Percentiles rank a stretch among this genome's conserved stretches.
Conservation (phyloP, 2,329 filamentous ascomycete species). For the Colletotrichum sojae region DNA sequence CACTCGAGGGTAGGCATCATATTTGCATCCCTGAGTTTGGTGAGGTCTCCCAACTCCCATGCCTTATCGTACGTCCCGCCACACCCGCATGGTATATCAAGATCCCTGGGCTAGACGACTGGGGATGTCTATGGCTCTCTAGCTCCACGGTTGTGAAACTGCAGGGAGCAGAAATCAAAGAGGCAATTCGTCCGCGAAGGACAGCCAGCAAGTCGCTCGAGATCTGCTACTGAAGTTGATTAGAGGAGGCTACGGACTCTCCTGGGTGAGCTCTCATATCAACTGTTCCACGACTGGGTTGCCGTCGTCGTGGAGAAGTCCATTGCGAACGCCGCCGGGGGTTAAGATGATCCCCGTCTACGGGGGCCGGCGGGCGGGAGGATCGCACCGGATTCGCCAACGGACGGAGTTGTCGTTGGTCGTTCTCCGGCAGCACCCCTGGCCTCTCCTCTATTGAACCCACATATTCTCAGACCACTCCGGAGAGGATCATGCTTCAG, state of each 20-base stretch:
- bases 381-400: background rate
- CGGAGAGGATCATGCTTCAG: background rate
- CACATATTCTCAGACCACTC: constrained; percentile 8
- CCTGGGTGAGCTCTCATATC: background rate
- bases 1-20: background rate
- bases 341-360: background rate
- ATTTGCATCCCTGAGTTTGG: background rate
- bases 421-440: background rate
- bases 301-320: background rate
- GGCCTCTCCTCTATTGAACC: background rate
- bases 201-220: background rate
- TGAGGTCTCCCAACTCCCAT: no score
- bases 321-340: background rate
- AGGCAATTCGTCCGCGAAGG: background rate
- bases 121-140: background rate
- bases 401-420: background rate
- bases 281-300: constrained; percentile 1
- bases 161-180: background rate
- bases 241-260: background rate
- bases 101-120: background rate
- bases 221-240: background rate
- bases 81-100: background rate
- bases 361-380: background rate
- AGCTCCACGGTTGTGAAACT: background rate
- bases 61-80: background rate